Percentiles rank a stretch among this genome's conserved stretches.
Conservation (phyloP, 805 yeast genomes). For the Yamadazyma nakazawae region DNA sequence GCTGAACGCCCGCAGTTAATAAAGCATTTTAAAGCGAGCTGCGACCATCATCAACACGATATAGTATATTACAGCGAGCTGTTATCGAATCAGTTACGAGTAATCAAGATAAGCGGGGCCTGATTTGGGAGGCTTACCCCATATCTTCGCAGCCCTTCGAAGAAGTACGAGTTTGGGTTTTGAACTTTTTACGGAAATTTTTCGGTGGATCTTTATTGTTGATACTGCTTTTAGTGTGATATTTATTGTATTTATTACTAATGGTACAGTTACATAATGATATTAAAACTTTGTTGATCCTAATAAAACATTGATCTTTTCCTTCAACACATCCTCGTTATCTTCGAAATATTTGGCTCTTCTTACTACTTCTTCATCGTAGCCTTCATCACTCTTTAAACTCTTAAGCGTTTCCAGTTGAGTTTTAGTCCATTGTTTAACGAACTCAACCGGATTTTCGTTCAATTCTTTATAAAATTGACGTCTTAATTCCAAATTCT, state of each 20-base stretch:
- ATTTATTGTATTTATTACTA: neutral
- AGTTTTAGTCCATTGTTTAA: conserved; percentile 70
- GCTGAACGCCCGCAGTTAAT: too few relatives aligned
- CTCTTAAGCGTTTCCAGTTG: conserved; percentile 84
- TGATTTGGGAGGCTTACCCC: too few relatives aligned
- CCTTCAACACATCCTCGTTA: conserved; percentile 61
- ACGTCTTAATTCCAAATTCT: conserved; percentile 60
- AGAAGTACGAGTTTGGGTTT: too few relatives aligned
- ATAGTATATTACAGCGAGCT: too few relatives aligned
- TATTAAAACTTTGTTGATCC: conserved; percentile 46
- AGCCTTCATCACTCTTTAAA: conserved; percentile 84
- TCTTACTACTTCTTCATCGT: conserved; percentile 84
- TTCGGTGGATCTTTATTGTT: too few relatives aligned
- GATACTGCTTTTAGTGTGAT: too few relatives aligned
- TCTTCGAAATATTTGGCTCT: conserved; percentile 76
- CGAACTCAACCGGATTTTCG: conserved; percentile 72
- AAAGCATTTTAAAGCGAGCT: too few relatives aligned
- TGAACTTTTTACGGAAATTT: too few relatives aligned
- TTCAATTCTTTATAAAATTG: conserved; percentile 74
- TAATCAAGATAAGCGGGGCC: too few relatives aligned
- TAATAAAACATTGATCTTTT: conserved; percentile 73
- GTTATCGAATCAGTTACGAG: too few relatives aligned
- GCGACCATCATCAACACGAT: too few relatives aligned
- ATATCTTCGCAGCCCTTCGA: too few relatives aligned
- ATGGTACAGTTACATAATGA: neutral